Percentiles rank a stretch among this genome's conserved stretches.
Conservation (phyloP, 192 early-diverging fungal species). For the Rhizoclosmatium globosum region DNA sequence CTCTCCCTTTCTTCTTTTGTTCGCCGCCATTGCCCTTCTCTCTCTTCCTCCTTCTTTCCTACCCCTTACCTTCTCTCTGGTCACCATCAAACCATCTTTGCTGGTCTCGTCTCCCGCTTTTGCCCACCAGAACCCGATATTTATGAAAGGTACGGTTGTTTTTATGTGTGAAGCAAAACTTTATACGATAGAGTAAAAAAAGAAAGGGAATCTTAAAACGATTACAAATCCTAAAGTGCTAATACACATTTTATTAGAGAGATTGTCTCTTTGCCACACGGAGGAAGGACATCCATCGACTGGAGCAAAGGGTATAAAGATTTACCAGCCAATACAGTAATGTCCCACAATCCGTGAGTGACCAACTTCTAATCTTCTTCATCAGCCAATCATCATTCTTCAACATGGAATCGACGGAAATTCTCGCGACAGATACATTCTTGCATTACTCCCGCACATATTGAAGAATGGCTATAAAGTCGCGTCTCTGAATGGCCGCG, state of each 20-base stretch:
- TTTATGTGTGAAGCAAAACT: constrained; percentile 21
- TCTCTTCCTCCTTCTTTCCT: constrained; percentile 63
- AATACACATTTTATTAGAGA: constrained; percentile 46
- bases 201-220: neutral
- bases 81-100: constrained; percentile 82
- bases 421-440: constrained; percentile 90
- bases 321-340: constrained; percentile 49
- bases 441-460: constrained; percentile 62
- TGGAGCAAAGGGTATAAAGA: constrained; percentile 72
- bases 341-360: constrained; percentile 42
- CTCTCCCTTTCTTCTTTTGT: constrained; percentile 19
- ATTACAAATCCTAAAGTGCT: constrained; percentile 3
- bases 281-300: constrained; percentile 87
- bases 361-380: neutral
- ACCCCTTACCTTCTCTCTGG: constrained; percentile 76
- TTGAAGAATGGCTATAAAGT: constrained; percentile 62
- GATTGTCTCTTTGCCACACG: constrained; percentile 73
- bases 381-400: constrained; percentile 78
- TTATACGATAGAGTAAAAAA: too few species aligned
- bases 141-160: constrained; percentile 70
- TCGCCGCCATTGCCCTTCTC: constrained; percentile 10
- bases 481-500: constrained; percentile 91
- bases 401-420: constrained; percentile 94
- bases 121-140: constrained; percentile 49
- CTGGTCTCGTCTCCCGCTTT: constrained; percentile 55